Conservation (phyloP, 2,329 filamentous ascomycete genomes). For the Chalaropsis thielavioides region DNA sequence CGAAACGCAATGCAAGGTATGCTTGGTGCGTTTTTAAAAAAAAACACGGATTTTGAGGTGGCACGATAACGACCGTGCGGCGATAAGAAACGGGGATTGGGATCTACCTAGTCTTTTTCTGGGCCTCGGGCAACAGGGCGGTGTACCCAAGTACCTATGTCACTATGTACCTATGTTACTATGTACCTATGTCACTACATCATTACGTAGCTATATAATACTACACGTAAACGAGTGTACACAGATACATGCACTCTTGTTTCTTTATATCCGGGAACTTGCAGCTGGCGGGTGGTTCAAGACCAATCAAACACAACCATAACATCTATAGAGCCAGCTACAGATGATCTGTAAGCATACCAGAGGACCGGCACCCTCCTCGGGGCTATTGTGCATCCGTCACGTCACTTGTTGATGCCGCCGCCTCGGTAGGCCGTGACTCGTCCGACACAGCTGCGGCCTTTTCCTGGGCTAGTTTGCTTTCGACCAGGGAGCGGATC, state of each 20-base stretch:
- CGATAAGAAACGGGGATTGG: not conserved
- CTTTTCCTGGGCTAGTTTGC: slow-evolving; percentile 25
- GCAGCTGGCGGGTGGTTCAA: too few relatives aligned
- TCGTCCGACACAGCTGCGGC: not conserved
- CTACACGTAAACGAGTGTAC: too few relatives aligned
- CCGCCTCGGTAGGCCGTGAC: too few relatives aligned
- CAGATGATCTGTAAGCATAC: too few relatives aligned
- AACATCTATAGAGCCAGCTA: too few relatives aligned
- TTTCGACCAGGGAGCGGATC: slow-evolving; percentile 43
- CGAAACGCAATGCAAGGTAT: too few relatives aligned
- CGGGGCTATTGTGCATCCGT: too few relatives aligned
- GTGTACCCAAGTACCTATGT: not conserved
- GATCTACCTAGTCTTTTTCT: not conserved
- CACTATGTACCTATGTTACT: not conserved
- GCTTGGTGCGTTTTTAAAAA: not conserved
- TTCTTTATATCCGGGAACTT: too few relatives aligned
- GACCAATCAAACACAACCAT: too few relatives aligned
- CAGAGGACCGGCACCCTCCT: too few relatives aligned
- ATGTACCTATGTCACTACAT: not conserved
- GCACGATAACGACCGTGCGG: not conserved
- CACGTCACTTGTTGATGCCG: too few relatives aligned
- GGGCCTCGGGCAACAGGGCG: not conserved
- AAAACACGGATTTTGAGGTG: not conserved
- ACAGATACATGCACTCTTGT: not conserved
- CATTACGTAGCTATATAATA: not conserved